These are phyloP conservation scores for Saccharomyces cerevisiae DNA, from an alignment of 805 yeast genomes.

Conservation along the genomic window DNA sequence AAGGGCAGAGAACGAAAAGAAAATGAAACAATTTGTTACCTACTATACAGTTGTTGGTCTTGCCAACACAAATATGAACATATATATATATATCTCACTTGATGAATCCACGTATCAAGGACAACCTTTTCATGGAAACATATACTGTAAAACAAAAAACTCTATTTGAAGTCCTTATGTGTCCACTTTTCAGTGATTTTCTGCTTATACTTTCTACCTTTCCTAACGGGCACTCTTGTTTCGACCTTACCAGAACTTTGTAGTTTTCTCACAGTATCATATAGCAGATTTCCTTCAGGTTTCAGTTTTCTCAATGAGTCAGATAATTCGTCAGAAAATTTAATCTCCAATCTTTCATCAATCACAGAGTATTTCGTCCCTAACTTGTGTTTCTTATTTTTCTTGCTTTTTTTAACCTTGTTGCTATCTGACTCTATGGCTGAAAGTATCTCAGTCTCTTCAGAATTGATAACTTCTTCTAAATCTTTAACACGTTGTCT, in stretches of 20 bases:
- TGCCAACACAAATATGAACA: not conserved
- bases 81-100: not conserved
- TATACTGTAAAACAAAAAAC: not conserved
- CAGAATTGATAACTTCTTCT: constrained; percentile 36
- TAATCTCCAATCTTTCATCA: constrained; percentile 54
- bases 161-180: constrained; percentile 76
- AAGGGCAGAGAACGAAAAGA: not conserved
- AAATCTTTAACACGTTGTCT: constrained; percentile 56
- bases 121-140: not conserved
- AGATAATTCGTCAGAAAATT: constrained; percentile 79
- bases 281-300: constrained; percentile 83
- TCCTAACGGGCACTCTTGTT: constrained; percentile 59
- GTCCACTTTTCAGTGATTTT: constrained; percentile 89
- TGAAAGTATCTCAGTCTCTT: constrained; percentile 21
- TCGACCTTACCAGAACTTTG: constrained; percentile 86
- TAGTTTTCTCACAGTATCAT: constrained; percentile 71
- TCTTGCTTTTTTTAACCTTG: constrained; percentile 21
- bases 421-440: constrained; percentile 9
- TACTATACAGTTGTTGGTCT: not conserved
- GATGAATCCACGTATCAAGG: not conserved
- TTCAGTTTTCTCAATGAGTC: constrained; percentile 76
- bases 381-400: constrained; percentile 32
- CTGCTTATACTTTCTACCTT: constrained; percentile 57
- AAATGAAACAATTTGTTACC: not conserved
- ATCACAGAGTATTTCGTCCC: constrained; percentile 42